Percentiles rank a stretch among this genome's conserved stretches.
Evolutionary conservation across 257 asterid genomes (phyloP).

Genomic region (Lavandula angustifolia): DNA sequence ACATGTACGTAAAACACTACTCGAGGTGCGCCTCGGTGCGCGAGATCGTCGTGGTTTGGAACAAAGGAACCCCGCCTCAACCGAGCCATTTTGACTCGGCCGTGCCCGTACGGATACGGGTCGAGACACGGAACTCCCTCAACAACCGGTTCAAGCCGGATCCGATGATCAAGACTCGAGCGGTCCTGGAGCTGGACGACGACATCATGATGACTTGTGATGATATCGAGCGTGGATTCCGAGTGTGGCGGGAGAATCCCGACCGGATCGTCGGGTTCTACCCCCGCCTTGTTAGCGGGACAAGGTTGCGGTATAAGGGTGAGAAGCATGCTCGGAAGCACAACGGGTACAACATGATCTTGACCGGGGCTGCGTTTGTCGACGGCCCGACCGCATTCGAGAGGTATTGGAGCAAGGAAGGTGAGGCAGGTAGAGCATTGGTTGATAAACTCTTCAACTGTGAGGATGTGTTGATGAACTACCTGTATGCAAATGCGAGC

Average conservation of each 20-base stretch:
- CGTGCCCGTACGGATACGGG: conserved; percentile 81
- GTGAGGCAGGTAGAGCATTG: conserved; percentile 52
- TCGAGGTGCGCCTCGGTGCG: conserved; percentile 94
- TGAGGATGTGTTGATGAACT: conserved; percentile 91
- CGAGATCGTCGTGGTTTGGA: conserved; percentile 96
- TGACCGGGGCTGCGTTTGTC: conserved; percentile 93
- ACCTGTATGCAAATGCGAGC: conserved; percentile 77
- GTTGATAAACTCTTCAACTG: conserved; percentile 77
- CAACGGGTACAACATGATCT: conserved; percentile 79
- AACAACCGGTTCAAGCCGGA: conserved; percentile 84
- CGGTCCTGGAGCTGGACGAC: conserved; percentile 90
- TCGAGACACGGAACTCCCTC: conserved; percentile 71
- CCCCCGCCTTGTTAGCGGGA: conserved; percentile 64
- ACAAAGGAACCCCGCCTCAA: conserved; percentile 76
- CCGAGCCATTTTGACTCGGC: conserved; percentile 69
- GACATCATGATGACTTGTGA: conserved; percentile 97
- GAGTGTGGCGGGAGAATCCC: conserved; percentile 85
- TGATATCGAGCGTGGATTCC: conserved; percentile 85
- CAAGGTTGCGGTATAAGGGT: conserved; percentile 53
- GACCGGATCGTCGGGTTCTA: conserved; percentile 84
- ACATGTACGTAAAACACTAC: conserved; percentile 82
- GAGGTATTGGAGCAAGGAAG: conserved; percentile 81
- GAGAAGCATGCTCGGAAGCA: conserved; percentile 79
- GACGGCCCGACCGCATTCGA: conserved; percentile 58
- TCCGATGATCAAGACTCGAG: conserved; percentile 73